phyloP scores from a whole-genome alignment of 257 asterid species.

The Agastache rugosa region DNA sequence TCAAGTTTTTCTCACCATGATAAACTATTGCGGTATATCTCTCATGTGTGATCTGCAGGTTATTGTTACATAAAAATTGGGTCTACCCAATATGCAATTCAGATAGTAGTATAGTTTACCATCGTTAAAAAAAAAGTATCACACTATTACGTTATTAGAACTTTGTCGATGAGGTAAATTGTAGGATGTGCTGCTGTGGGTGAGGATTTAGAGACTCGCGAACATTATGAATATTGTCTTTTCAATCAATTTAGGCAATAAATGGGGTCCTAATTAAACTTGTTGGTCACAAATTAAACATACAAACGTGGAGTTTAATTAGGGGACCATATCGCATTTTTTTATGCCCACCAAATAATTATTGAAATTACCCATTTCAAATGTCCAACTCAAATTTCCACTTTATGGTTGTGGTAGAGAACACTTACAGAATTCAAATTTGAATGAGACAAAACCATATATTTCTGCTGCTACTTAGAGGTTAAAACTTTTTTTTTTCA shows the following conservation, averaged over 20 bases:
- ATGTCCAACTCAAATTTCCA: slow-evolving; percentile 9
- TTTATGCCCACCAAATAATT: slow-evolving; percentile 23
- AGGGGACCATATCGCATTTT: slow-evolving; percentile 16
- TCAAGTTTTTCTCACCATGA: no score
- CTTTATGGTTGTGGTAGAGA: slow-evolving; percentile 3
- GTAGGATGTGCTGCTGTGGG: background rate
- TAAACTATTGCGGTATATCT: no score
- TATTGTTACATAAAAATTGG: no score
- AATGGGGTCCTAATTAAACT: background rate
- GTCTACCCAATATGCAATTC: no score
- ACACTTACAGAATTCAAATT: slow-evolving; percentile 33
- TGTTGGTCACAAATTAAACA: slow-evolving; percentile 3
- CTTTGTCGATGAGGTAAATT: background rate
- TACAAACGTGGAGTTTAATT: slow-evolving; percentile 4
- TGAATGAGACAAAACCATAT: slow-evolving; percentile 1
- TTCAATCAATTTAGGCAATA: slow-evolving; percentile 5
- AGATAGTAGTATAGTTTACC: no score
- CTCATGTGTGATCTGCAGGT: no score
- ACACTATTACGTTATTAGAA: no score
- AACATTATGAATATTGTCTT: background rate
- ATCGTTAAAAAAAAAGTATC: no score
- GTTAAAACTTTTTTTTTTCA: background rate
- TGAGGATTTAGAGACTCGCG: background rate
- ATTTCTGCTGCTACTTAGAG: background rate
- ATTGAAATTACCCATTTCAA: slow-evolving; percentile 19